phyloP scores from a whole-genome alignment of 164 flowering plant species.

The Vitis riparia region DNA sequence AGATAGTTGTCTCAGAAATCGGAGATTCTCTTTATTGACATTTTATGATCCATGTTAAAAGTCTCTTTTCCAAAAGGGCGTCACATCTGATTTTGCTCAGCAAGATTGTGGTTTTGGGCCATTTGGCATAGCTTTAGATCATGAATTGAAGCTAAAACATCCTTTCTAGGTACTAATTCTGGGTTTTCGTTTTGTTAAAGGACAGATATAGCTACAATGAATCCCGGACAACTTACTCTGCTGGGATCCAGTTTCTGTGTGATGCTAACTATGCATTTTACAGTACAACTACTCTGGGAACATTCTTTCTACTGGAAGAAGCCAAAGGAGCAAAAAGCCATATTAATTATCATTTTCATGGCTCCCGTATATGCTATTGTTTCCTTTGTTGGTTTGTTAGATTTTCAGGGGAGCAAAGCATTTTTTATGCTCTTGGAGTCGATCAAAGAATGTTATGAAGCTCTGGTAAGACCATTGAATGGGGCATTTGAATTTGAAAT shows the following conservation, averaged over 20 bases:
- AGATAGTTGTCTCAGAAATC: too few species aligned
- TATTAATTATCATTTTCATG: slow-evolving; percentile 83
- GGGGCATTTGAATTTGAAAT: too few species aligned
- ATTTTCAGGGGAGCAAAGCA: slow-evolving; percentile 76
- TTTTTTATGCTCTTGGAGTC: slow-evolving; percentile 85
- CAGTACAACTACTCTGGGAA: slow-evolving; percentile 79
- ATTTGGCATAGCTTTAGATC: too few species aligned
- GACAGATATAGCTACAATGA: slow-evolving; percentile 46
- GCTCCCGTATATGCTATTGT: slow-evolving; percentile 81
- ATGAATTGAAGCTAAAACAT: too few species aligned
- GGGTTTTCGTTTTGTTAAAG: too few species aligned
- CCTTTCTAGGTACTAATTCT: too few species aligned
- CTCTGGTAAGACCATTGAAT: slow-evolving; percentile 50
- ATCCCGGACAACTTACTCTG: slow-evolving; percentile 58
- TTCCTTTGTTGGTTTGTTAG: slow-evolving; percentile 80
- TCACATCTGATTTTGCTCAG: too few species aligned
- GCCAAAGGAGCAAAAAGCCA: slow-evolving; percentile 96
- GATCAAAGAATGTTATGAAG: slow-evolving; percentile 91
- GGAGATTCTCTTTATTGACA: too few species aligned
- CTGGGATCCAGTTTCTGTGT: slow-evolving; percentile 59
- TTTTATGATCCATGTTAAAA: too few species aligned
- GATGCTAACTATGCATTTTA: slow-evolving; percentile 74
- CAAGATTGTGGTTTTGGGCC: too few species aligned
- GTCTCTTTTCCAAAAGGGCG: too few species aligned
- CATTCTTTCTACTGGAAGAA: slow-evolving; percentile 96